phyloP scores from a whole-genome alignment of 768 basidiomycete species.

The Filobasidium floriforme region DNA sequence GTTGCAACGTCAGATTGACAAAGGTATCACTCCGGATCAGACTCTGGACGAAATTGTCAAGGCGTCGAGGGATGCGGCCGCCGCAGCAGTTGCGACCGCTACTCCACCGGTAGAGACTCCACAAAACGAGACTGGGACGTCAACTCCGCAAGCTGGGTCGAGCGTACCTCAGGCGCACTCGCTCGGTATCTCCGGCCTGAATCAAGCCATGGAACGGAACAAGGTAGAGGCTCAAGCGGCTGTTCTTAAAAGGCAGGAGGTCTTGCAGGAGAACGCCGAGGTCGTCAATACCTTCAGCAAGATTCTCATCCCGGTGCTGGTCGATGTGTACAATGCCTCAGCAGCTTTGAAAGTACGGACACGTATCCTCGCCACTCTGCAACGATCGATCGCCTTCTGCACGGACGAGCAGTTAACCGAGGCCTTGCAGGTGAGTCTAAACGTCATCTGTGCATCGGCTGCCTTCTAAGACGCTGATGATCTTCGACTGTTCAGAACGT shows the following conservation, averaged over 20 bases:
- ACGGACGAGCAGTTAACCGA: conserved; percentile 65
- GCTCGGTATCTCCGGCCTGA: conserved; percentile 1
- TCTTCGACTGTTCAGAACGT: conserved; percentile 57
- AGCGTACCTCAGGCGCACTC: background rate
- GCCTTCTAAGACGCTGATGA: background rate
- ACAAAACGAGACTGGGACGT: background rate
- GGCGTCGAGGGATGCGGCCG: conserved; percentile 24
- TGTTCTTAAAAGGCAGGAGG: conserved; percentile 21
- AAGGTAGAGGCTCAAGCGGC: background rate
- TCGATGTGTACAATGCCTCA: conserved; percentile 99
- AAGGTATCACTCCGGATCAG: conserved; percentile 1
- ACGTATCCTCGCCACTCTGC: conserved; percentile 75
- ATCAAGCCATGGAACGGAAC: conserved; percentile 4
- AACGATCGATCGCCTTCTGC: conserved; percentile 86
- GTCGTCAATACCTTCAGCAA: conserved; percentile 62
- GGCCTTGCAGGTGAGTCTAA: conserved; percentile 63
- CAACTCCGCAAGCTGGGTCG: background rate
- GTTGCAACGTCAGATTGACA: conserved; percentile 44
- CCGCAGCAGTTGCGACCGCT: conserved; percentile 25
- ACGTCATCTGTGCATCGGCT: background rate
- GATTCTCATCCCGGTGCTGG: conserved; percentile 81
- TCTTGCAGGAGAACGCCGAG: conserved; percentile 9
- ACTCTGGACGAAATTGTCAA: conserved; percentile 32
- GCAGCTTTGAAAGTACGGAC: conserved; percentile 78
- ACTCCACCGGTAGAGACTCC: conserved; percentile 16